Percentiles rank a stretch among this genome's conserved stretches.
Conservation (phyloP, 2,329 filamentous ascomycete genomes). For the Paecilomyces formosus region DNA sequence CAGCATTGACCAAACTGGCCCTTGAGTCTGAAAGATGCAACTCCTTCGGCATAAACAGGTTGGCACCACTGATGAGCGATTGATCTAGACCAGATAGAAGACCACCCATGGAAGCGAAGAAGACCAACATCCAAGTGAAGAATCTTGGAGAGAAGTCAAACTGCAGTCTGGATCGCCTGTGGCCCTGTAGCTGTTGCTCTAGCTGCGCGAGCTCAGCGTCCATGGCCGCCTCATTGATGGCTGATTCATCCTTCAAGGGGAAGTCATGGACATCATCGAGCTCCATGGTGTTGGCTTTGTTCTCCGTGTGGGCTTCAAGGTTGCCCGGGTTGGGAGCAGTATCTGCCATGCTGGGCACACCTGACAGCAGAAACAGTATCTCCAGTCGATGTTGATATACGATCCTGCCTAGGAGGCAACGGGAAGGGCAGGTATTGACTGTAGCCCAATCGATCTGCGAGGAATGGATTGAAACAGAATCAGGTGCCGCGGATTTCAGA, state of each 20-base stretch:
- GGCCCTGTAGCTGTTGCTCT: slow-evolving; percentile 16
- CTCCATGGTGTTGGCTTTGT: slow-evolving; percentile 19
- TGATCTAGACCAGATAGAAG: slow-evolving; percentile 66
- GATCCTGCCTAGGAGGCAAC: neutral
- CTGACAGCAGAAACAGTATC: neutral
- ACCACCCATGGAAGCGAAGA: slow-evolving; percentile 69
- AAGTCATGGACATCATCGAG: slow-evolving; percentile 19
- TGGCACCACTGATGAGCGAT: slow-evolving; percentile 62
- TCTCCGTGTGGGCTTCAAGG: slow-evolving; percentile 8
- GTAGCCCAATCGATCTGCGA: neutral
- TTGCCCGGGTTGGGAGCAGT: neutral
- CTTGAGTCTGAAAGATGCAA: slow-evolving; percentile 49
- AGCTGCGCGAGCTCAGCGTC: slow-evolving; percentile 21
- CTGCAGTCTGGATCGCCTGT: slow-evolving; percentile 24
- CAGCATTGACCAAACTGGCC: slow-evolving; percentile 60
- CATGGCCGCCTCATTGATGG: slow-evolving; percentile 22
- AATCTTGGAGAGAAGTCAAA: slow-evolving; percentile 53
- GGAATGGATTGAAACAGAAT: neutral
- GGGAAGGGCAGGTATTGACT: neutral
- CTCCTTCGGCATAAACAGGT: slow-evolving; percentile 54
- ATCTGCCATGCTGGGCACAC: neutral
- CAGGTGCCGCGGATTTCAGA: neutral
- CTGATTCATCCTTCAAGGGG: slow-evolving; percentile 11
- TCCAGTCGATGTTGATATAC: neutral
- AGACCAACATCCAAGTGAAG: slow-evolving; percentile 62